Base-by-base conservation (phyloP, 1,284 basidiomycete genomes). In the Heterobasidion irregulare region DNA sequence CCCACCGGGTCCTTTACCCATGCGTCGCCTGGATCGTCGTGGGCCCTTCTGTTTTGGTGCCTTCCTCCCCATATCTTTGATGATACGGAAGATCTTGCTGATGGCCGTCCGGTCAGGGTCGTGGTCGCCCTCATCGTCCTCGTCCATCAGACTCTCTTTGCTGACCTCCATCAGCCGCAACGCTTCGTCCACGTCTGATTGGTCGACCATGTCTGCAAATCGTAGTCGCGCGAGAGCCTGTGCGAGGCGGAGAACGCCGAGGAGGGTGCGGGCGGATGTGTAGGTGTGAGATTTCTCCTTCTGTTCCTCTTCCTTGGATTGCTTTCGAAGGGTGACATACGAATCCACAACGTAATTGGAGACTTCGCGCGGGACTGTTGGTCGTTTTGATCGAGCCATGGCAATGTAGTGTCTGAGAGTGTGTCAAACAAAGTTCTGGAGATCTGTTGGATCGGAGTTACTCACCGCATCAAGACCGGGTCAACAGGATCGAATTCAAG, bases 91-190 rank as follows among this genome's bases (percentile, higher is more conserved):
- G 67, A 98, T 91, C 72, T 90, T 86, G 68, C 85, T 89, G 59
- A 84, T 79, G 54, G 80, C 78, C 26, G 92, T 91, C 60, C 82
- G 80, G 68, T 98, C 95, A 16, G 79, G 78, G 49, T 86, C 86
- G 38, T 72, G 72, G 34, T 71, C 71, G 6, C 70, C 70, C 26
- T 82, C 80, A 16, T 87, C 83, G 53, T 84, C 80, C 46, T 95
- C 91, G 50, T 93, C 89, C 59, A 85, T 78, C 62, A 99, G 74
- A 63, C 84, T 91, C 63, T 92, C 89, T 71, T 99, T 99, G 72
- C 89, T 93, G 59, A 92, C 93, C 61, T 96, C 93, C 92, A 99
- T 98, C 59, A 99, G 75, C 38, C 97, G 85, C 56, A 99, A 75
- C 1, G 97, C 97, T 73, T 99, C 97, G 68, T 99, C 94, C 5